Percentiles rank a stretch among this genome's conserved stretches.
phyloP scores from a whole-genome alignment of 2,329 filamentous ascomycete genomes.

The Aspergillus clavatus region DNA sequence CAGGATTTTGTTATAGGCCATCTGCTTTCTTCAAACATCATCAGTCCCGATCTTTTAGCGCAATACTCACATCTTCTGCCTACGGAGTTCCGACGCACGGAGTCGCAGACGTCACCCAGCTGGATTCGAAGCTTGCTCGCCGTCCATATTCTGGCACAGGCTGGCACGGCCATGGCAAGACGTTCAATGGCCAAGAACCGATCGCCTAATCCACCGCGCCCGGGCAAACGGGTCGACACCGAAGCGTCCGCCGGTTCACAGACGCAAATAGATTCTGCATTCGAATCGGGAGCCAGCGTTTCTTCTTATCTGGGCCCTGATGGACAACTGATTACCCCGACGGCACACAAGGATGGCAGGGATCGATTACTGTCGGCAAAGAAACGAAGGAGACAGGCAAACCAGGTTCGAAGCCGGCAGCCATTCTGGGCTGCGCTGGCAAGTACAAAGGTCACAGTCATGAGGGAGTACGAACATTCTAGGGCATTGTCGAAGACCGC shows the following conservation, averaged over 20 bases:
- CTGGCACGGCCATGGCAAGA: slow-evolving; percentile 44
- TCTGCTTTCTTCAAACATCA: slow-evolving; percentile 41
- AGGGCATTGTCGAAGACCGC: slow-evolving; percentile 41
- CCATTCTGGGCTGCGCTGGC: slow-evolving; percentile 91
- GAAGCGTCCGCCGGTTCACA: slow-evolving; percentile 44
- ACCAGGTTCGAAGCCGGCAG: slow-evolving; percentile 83
- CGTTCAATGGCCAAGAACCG: slow-evolving; percentile 44
- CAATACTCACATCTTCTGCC: slow-evolving; percentile 43
- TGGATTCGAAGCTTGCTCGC: slow-evolving; percentile 46
- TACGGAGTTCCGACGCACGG: slow-evolving; percentile 39
- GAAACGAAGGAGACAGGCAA: slow-evolving; percentile 85
- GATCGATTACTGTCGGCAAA: slow-evolving; percentile 62
- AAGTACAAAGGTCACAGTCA: slow-evolving; percentile 93
- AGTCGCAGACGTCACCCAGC: slow-evolving; percentile 40
- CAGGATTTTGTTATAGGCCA: slow-evolving; percentile 48
- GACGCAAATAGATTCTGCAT: slow-evolving; percentile 38
- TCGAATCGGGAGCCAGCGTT: slow-evolving; percentile 41
- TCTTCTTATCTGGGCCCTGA: slow-evolving; percentile 39
- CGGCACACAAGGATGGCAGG: slow-evolving; percentile 50
- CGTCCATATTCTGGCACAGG: slow-evolving; percentile 47
- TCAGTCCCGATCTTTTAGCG: slow-evolving; percentile 40
- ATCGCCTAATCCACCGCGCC: slow-evolving; percentile 36
- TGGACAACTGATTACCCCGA: slow-evolving; percentile 48
- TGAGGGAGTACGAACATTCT: slow-evolving; percentile 85
- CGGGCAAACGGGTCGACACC: slow-evolving; percentile 42